phyloP scores from a whole-genome alignment of 2,329 filamentous ascomycete genomes.

The Pseudogymnoascus sp. region DNA sequence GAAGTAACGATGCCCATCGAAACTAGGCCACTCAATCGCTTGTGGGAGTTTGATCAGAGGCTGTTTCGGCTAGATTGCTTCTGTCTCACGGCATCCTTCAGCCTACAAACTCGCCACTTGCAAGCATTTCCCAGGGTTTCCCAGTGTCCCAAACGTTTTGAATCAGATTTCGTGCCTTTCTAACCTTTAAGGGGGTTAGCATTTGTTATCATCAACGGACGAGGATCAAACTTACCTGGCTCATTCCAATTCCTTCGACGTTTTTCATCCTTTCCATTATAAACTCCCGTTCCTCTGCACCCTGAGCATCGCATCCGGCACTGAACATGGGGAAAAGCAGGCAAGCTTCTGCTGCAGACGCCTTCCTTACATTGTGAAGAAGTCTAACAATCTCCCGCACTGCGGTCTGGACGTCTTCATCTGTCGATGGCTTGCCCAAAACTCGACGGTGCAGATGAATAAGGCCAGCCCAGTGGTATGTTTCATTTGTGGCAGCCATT shows the following conservation, averaged over 20 bases:
- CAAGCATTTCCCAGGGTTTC: conserved; percentile 59
- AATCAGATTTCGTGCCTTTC: conserved; percentile 56
- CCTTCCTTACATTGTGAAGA: conserved; percentile 52
- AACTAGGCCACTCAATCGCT: neutral
- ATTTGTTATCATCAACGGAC: conserved; percentile 12
- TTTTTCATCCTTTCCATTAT: conserved; percentile 58
- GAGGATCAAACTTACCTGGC: conserved; percentile 47
- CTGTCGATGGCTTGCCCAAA: conserved; percentile 48
- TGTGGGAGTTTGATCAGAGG: neutral
- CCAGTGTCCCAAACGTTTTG: conserved; percentile 61
- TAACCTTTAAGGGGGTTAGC: conserved; percentile 34
- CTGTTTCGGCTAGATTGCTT: neutral
- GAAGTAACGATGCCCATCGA: neutral
- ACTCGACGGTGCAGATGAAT: conserved; percentile 70
- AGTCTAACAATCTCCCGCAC: conserved; percentile 56
- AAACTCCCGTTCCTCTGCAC: conserved; percentile 45
- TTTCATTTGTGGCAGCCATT: conserved; percentile 64
- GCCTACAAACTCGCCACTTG: conserved; percentile 60
- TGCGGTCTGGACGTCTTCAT: conserved; percentile 53
- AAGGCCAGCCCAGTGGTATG: conserved; percentile 71
- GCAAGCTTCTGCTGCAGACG: conserved; percentile 66
- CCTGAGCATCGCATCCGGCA: conserved; percentile 64
- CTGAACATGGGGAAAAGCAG: conserved; percentile 76
- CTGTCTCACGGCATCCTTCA: conserved; percentile 28
- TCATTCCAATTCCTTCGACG: conserved; percentile 68